A percentile compares a stretch with the other conserved stretches of the same genome.
These are phyloP conservation scores for Sporothrix brasiliensis DNA, from an alignment of 2,329 filamentous ascomycete genomes.

Conservation along the genomic window DNA sequence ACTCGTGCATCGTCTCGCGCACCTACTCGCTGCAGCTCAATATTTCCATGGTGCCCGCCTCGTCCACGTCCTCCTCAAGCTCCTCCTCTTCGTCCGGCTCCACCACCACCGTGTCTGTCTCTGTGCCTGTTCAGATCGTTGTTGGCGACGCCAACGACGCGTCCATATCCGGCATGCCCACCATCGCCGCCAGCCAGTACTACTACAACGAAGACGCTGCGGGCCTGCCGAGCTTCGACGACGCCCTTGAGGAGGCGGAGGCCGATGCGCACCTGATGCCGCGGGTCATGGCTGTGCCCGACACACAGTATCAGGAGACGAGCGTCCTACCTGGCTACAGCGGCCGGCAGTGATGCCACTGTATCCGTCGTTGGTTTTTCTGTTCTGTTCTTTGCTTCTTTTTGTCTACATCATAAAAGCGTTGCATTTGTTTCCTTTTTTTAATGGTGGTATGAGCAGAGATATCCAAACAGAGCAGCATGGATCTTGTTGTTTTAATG, in stretches of 20 bases:
- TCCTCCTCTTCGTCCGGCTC: slow-evolving; percentile 5
- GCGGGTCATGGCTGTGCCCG: slow-evolving; percentile 46
- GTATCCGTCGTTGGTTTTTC: slow-evolving; percentile 1
- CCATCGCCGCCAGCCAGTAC: neutral
- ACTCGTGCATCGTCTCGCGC: slow-evolving; percentile 60
- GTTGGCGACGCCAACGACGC: slow-evolving; percentile 22
- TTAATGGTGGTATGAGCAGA: slow-evolving; percentile 24
- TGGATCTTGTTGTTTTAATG: slow-evolving; percentile 8
- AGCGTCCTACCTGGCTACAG: slow-evolving; percentile 40
- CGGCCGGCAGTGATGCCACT: slow-evolving; percentile 8
- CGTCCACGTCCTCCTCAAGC: slow-evolving; percentile 45
- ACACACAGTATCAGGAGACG: slow-evolving; percentile 35
- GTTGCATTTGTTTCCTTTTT: slow-evolving; percentile 20
- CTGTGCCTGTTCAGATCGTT: slow-evolving; percentile 33
- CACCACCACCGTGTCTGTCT: slow-evolving; percentile 27
- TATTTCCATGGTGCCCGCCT: slow-evolving; percentile 45
- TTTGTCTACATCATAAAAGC: slow-evolving; percentile 27
- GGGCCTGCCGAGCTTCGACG: slow-evolving; percentile 56
- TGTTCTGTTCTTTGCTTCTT: neutral
- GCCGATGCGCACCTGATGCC: slow-evolving; percentile 51
- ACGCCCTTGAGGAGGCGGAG: slow-evolving; percentile 51
- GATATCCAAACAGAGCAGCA: slow-evolving; percentile 29
- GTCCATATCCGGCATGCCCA: neutral
- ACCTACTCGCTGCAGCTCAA: slow-evolving; percentile 56
- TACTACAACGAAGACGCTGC: slow-evolving; percentile 34